phyloP scores from a whole-genome alignment of 345 rosid genomes.

The Eucalyptus rudis region DNA sequence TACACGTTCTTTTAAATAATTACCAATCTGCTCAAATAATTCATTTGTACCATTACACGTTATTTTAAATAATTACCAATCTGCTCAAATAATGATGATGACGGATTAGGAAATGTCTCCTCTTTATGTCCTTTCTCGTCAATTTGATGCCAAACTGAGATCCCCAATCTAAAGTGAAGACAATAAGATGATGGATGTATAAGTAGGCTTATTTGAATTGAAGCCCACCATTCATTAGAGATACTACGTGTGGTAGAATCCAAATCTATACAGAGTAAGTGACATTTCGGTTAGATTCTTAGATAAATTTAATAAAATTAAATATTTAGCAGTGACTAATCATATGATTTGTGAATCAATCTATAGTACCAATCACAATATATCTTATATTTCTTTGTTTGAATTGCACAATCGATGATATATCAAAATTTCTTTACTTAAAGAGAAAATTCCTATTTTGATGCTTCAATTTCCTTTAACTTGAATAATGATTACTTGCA shows the following conservation, averaged over 20 bases:
- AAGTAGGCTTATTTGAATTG: background rate
- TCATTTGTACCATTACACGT: background rate
- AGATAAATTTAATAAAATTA: background rate
- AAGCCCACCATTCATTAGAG: background rate
- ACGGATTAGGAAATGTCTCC: background rate
- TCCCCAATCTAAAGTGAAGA: background rate
- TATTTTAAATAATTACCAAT: background rate
- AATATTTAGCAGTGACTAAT: accelerated
- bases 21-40: background rate
- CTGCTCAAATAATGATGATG: too few relatives aligned
- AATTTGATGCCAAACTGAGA: background rate
- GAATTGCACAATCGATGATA: accelerated
- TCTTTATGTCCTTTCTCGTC: background rate
- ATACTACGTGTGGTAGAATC: background rate
- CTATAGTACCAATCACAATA: background rate
- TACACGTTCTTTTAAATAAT: background rate
- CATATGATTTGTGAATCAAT: background rate
- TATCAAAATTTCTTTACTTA: background rate
- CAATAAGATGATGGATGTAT: background rate
- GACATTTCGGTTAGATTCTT: background rate
- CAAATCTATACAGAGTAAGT: background rate
- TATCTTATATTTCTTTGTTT: background rate
- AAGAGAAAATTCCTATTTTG: accelerated
- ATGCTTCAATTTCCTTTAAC: background rate
- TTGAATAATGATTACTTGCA: background rate